Conservation (phyloP, 106 monocot genomes). For the Dendrobium catenatum region DNA sequence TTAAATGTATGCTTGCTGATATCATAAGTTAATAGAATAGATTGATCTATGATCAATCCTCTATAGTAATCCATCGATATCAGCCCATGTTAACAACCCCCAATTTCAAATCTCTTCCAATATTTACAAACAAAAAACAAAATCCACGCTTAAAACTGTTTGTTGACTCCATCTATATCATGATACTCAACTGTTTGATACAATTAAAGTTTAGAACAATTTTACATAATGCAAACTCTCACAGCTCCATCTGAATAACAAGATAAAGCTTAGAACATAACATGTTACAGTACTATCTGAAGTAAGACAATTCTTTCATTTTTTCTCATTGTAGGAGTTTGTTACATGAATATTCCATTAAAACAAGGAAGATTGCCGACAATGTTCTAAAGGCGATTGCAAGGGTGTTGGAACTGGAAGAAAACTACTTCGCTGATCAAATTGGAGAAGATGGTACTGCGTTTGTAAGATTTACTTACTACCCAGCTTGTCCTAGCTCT, state of each 20-base stretch:
- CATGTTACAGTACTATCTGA: background rate
- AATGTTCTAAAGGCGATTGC: slow-evolving; percentile 21
- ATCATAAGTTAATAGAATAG: too few species aligned
- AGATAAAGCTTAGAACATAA: background rate
- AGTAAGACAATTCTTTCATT: background rate
- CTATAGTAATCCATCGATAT: too few species aligned
- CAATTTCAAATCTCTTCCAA: too few species aligned
- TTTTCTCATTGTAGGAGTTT: slow-evolving; percentile 25
- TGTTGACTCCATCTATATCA: background rate
- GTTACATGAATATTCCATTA: slow-evolving; percentile 26
- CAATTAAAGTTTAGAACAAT: background rate
- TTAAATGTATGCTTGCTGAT: too few species aligned
- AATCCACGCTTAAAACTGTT: too few species aligned
- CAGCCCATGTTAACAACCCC: too few species aligned
- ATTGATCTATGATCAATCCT: too few species aligned
- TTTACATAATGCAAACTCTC: too few species aligned
- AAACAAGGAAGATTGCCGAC: slow-evolving; percentile 21
- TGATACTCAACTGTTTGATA: background rate
- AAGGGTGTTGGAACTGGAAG: slow-evolving; percentile 29
- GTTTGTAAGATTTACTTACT: slow-evolving; percentile 44
- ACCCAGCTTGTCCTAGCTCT: slow-evolving; percentile 35
- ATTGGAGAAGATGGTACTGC: slow-evolving; percentile 25
- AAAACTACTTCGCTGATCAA: slow-evolving; percentile 31
- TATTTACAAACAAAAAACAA: too few species aligned
- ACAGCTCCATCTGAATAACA: too few species aligned